Evolutionary conservation across 768 basidiomycete genomes (phyloP), one percentile per base, ranked within the genome.

Genomic region (Phlebiopsis gigantea): DNA sequence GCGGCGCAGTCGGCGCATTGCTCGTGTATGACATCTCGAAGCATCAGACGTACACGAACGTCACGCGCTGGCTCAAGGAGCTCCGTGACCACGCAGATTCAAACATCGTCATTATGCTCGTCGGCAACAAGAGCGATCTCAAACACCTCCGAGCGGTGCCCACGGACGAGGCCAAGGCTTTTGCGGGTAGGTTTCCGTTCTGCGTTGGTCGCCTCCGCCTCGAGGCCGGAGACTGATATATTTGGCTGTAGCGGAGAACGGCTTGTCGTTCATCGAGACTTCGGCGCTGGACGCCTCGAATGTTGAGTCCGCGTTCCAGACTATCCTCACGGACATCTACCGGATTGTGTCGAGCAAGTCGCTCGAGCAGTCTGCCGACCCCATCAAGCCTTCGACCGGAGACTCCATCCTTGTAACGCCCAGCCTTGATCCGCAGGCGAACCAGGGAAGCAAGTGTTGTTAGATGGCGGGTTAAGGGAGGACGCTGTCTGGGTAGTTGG

Each of bases 241-340:
- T 29, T 22, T 39, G 25, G 19, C 6, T 29, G 19, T 65, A 93
- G 93, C 89, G 64, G 93, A 96, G 75, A 93, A 95, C 67, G 86
- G 85, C 21, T 73, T 98, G 64, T 91, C 88, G 55, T 96, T 96
- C 80, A 96, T 99, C 63, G 96, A 99, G 79, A 99, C 96, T 59
- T 99, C 96, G 68, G 96, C 96, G 76, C 86, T 98, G 82, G 97
- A 99, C 84, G 93, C 96, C 65, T 95, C 93, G 50, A 97, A 98
- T 75, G 95, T 99, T 73, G 96, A 98, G 75, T 75, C 82, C 56
- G 97, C 96, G 50, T 99, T 99, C 86, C 94, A 98, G 72, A 93
- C 85, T 57, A 98, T 98, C 68, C 80, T 99, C 60, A 86, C 89
- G 45, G 97, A 98, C 63, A 97, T 99, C 72, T 98, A 98, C 80